A percentile compares a stretch with the other conserved stretches of the same genome.
Evolutionary conservation across 1,139 yeast genomes (phyloP).

Genomic region (Kurtzmaniella quercitrusa): DNA sequence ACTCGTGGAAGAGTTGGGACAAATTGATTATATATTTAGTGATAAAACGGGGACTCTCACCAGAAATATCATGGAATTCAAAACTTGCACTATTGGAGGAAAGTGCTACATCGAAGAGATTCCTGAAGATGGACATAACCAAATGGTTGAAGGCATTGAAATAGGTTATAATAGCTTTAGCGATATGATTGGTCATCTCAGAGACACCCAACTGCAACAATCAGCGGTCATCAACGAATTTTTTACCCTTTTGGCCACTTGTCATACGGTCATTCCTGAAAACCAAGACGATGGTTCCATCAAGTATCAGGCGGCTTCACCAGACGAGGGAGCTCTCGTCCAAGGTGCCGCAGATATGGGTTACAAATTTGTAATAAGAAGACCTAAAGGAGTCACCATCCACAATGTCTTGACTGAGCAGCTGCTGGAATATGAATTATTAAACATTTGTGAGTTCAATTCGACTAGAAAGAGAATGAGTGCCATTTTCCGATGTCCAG

Average conservation of each 20-base stretch:
- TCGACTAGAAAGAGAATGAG: slow-evolving; percentile 98
- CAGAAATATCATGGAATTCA: slow-evolving; percentile 93
- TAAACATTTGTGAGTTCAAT: slow-evolving; percentile 93
- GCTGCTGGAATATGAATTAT: slow-evolving; percentile 56
- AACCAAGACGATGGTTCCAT: slow-evolving; percentile 58
- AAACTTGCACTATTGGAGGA: slow-evolving; percentile 92
- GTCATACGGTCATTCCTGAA: slow-evolving; percentile 98
- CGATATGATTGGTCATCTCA: slow-evolving; percentile 52
- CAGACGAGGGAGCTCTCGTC: slow-evolving; percentile 98
- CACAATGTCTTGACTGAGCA: slow-evolving; percentile 40
- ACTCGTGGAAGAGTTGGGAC: slow-evolving; percentile 93
- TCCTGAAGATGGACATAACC: slow-evolving; percentile 84
- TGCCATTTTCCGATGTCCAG: slow-evolving; percentile 90
- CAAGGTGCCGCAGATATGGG: slow-evolving; percentile 90
- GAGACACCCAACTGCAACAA: slow-evolving; percentile 39
- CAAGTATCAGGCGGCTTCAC: slow-evolving; percentile 97
- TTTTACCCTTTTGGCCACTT: slow-evolving; percentile 78
- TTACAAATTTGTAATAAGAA: slow-evolving; percentile 76
- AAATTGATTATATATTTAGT: slow-evolving; percentile 89
- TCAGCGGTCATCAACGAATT: slow-evolving; percentile 74
- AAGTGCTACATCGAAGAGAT: slow-evolving; percentile 81
- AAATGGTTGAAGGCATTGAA: slow-evolving; percentile 72
- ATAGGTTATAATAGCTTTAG: slow-evolving; percentile 75
- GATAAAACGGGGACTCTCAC: slow-evolving; percentile 97
- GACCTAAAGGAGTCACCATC: slow-evolving; percentile 78